Percentiles rank a stretch among this genome's conserved stretches.
Conservation (phyloP, 257 asterid genomes). For the Lithospermum erythrorhizon region DNA sequence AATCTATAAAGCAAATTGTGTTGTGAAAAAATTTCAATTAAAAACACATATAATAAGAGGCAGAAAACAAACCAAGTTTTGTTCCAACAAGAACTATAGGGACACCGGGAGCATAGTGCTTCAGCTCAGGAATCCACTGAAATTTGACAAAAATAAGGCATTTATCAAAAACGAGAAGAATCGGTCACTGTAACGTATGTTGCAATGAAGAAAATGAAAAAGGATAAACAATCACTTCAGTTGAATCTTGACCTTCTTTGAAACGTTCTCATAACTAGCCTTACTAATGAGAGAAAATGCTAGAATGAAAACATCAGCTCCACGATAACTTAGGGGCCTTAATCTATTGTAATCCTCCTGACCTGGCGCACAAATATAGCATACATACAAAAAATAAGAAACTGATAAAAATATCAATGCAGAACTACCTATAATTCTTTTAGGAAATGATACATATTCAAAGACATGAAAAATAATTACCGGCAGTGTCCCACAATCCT, state of each 20-base stretch:
- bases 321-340: slow-evolving; percentile 75
- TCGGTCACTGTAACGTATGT: background rate
- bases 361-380: slow-evolving; percentile 24
- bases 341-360: slow-evolving; percentile 74
- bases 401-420: background rate
- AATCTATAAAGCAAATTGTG: background rate
- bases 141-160: slow-evolving; percentile 6
- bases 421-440: background rate
- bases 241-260: slow-evolving; percentile 44
- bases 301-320: slow-evolving; percentile 69
- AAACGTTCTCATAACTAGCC: slow-evolving; percentile 72
- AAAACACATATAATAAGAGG: background rate
- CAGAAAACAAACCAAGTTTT: slow-evolving; percentile 36
- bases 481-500: background rate
- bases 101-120: slow-evolving; percentile 71
- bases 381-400: background rate
- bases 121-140: slow-evolving; percentile 82
- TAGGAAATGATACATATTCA: no score
- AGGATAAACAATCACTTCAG: no score
- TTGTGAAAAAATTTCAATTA: background rate
- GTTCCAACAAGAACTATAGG: slow-evolving; percentile 80
- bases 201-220: slow-evolving; percentile 3
- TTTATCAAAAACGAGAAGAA: background rate
- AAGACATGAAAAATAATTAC: background rate
- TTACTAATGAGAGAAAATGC: slow-evolving; percentile 74